Conservation (phyloP, 805 yeast genomes). For the Wickerhamomyces rabaulensis region DNA sequence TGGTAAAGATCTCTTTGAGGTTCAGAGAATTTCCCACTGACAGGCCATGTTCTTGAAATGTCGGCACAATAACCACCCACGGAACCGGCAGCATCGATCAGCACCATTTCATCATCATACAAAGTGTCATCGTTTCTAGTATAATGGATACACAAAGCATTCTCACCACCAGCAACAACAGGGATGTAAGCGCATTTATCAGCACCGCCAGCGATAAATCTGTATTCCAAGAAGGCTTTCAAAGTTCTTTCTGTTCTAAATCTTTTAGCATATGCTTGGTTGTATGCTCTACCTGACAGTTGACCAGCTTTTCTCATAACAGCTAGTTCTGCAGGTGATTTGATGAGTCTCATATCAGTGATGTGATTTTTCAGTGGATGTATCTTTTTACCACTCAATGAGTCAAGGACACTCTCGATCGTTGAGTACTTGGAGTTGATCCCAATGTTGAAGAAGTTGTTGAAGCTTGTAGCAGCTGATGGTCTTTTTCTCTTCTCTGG, state of each 20-base stretch:
- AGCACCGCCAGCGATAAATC: slow-evolving; percentile 83
- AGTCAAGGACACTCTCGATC: slow-evolving; percentile 23
- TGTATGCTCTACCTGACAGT: slow-evolving; percentile 79
- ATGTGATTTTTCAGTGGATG: slow-evolving; percentile 38
- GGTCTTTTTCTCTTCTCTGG: slow-evolving; percentile 21
- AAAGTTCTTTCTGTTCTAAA: slow-evolving; percentile 73
- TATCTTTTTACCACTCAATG: slow-evolving; percentile 29
- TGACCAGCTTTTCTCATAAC: slow-evolving; percentile 81
- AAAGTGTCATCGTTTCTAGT: slow-evolving; percentile 86
- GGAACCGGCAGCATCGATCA: slow-evolving; percentile 94
- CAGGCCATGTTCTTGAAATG: slow-evolving; percentile 96
- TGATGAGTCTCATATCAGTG: slow-evolving; percentile 55
- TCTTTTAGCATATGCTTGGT: slow-evolving; percentile 67
- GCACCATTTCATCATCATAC: slow-evolving; percentile 71
- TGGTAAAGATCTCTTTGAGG: slow-evolving; percentile 85
- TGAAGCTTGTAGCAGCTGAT: slow-evolving; percentile 20
- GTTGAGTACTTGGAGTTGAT: slow-evolving; percentile 23
- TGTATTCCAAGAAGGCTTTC: slow-evolving; percentile 74
- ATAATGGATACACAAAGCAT: slow-evolving; percentile 89
- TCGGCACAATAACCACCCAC: slow-evolving; percentile 94
- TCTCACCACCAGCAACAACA: slow-evolving; percentile 91
- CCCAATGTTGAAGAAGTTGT: slow-evolving; percentile 25
- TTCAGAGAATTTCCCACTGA: slow-evolving; percentile 61
- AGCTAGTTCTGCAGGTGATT: slow-evolving; percentile 69
- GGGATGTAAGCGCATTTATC: slow-evolving; percentile 89